Conservation (phyloP, 1,284 basidiomycete genomes). For the Ustilago cynodontis region DNA sequence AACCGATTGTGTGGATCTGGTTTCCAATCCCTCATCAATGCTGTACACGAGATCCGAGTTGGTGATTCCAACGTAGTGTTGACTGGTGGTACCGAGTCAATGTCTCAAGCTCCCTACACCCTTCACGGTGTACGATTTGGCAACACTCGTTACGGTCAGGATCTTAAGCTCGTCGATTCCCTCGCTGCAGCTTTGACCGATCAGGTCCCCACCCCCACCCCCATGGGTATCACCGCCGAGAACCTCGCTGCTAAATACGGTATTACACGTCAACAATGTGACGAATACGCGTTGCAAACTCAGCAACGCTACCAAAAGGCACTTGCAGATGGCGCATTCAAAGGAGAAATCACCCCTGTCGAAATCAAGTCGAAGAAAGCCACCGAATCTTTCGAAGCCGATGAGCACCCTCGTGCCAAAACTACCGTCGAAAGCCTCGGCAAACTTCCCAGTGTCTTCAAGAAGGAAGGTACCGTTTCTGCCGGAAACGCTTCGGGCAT, state of each 20-base stretch:
- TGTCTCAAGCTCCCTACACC: constrained; percentile 86
- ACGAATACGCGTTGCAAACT: constrained; percentile 72
- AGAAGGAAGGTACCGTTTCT: constrained; percentile 87
- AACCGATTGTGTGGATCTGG: constrained; percentile 94
- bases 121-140: constrained; percentile 70
- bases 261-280: constrained; percentile 87
- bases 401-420: constrained; percentile 77
- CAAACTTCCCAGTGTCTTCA: constrained; percentile 87
- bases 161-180: constrained; percentile 75
- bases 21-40: constrained; percentile 93
- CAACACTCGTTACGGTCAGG: constrained; percentile 72
- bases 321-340: constrained; percentile 71
- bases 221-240: constrained; percentile 83
- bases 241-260: constrained; percentile 83
- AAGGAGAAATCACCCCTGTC: constrained; percentile 70
- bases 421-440: constrained; percentile 93
- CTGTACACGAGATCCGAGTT: constrained; percentile 86
- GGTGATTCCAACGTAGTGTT: constrained; percentile 88
- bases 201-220: constrained; percentile 73
- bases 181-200: constrained; percentile 74
- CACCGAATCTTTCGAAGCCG: constrained; percentile 65
- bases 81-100: constrained; percentile 97
- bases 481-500: constrained; percentile 95
- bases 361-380: constrained; percentile 68
- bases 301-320: constrained; percentile 71